Percentiles rank a stretch among this genome's conserved stretches.
Conservation (phyloP, 805 yeast species). For the Starmerella vaccinii region DNA sequence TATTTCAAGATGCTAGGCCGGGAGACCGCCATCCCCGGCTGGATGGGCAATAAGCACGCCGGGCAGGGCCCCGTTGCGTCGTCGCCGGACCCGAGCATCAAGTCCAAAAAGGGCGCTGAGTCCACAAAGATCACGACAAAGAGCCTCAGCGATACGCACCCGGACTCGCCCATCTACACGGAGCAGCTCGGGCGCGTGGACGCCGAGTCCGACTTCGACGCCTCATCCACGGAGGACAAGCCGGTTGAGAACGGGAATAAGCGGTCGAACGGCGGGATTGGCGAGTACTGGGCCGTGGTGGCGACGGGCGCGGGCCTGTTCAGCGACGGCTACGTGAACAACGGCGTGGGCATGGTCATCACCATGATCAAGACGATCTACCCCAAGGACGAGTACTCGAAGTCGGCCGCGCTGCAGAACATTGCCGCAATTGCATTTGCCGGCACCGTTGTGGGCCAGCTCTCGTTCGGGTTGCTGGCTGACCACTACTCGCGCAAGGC, state of each 20-base stretch:
- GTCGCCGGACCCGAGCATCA: conserved; percentile 1
- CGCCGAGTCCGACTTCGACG: neutral
- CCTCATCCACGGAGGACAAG: neutral
- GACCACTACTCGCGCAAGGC: conserved; percentile 71
- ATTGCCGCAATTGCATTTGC: conserved; percentile 82
- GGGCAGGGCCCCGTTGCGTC: neutral
- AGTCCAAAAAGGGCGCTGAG: neutral
- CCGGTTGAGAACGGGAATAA: neutral
- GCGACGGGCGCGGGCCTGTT: conserved; percentile 89
- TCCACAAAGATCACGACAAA: neutral
- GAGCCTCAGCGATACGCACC: neutral
- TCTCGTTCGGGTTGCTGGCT: conserved; percentile 67
- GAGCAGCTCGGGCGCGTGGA: neutral
- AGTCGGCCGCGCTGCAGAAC: conserved; percentile 63
- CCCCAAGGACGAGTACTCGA: conserved; percentile 44
- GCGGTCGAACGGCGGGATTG: conserved; percentile 8
- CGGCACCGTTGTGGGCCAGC: conserved; percentile 83
- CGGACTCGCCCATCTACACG: neutral
- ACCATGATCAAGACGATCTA: conserved; percentile 60
- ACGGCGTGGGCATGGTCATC: conserved; percentile 66
- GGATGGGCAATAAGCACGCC: conserved; percentile 13
- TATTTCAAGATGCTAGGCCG: conserved; percentile 13
- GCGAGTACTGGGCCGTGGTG: conserved; percentile 54
- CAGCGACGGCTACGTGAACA: conserved; percentile 87
- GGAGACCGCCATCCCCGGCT: conserved; percentile 17